Evolutionary conservation across 1,284 basidiomycete genomes (phyloP).

Genomic region (Leccinum fallax): DNA sequence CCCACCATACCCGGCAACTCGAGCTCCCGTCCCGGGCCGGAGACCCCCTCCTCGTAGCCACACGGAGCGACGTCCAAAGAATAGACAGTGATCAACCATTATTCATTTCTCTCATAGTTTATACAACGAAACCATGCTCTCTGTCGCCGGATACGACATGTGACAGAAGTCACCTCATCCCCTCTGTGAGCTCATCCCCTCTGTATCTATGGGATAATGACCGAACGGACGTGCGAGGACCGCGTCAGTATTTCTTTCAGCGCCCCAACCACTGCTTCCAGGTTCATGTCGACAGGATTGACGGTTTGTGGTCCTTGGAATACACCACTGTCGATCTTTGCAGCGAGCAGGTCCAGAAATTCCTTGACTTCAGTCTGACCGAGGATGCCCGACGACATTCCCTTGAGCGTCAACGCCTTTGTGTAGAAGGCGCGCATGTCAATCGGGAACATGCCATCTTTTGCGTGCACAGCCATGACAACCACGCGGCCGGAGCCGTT

Average conservation of each 20-base stretch:
- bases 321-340: slow-evolving; percentile 34
- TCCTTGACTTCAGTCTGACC: slow-evolving; percentile 28
- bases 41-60: no score
- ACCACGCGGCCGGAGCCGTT: slow-evolving; percentile 36
- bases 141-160: neutral
- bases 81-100: no score
- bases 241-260: slow-evolving; percentile 29
- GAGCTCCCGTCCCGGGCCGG: no score
- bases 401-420: slow-evolving; percentile 34
- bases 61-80: no score
- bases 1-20: no score
- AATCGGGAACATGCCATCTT: slow-evolving; percentile 35
- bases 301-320: slow-evolving; percentile 32
- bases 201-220: slow-evolving; percentile 29
- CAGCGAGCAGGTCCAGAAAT: slow-evolving; percentile 32
- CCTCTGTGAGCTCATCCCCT: neutral
- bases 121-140: neutral
- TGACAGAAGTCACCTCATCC: neutral
- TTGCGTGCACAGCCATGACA: slow-evolving; percentile 38
- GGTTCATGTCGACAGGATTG: slow-evolving; percentile 26
- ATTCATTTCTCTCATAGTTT: neutral
- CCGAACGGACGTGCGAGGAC: slow-evolving; percentile 32
- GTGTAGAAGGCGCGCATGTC: slow-evolving; percentile 37
- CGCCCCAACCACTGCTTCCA: slow-evolving; percentile 21
- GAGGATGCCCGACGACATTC: slow-evolving; percentile 35